Conservation (phyloP, 176 grass and related monocot species). For the Musa beccarii region DNA sequence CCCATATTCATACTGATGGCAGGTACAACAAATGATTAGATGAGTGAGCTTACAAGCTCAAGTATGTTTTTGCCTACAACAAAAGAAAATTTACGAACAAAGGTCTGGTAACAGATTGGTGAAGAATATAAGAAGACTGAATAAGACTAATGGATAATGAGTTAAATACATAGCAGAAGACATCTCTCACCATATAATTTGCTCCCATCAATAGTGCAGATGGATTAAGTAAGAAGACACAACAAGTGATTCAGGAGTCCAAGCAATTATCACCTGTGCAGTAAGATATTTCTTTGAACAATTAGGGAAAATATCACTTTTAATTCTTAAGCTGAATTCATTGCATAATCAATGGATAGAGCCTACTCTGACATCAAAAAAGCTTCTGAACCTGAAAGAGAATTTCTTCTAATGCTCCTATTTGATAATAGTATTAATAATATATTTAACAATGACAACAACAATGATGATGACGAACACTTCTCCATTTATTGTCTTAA, state of each 20-base stretch:
- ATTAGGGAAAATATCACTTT: constrained; percentile 42
- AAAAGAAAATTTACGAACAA: constrained; percentile 19
- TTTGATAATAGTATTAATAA: neutral
- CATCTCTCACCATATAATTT: constrained; percentile 42
- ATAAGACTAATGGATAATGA: constrained; percentile 11
- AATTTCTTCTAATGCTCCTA: constrained; percentile 10
- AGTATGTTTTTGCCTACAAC: constrained; percentile 40
- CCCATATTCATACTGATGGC: constrained; percentile 27
- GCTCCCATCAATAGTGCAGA: constrained; percentile 35
- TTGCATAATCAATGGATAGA: constrained; percentile 56
- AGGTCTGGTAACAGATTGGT: constrained; percentile 2
- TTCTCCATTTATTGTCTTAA: too few relatives aligned
- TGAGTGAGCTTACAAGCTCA: constrained; percentile 47
- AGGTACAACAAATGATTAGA: constrained; percentile 40
- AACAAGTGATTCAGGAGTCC: constrained; percentile 59
- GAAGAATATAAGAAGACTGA: constrained; percentile 15
- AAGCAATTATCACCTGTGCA: constrained; percentile 39
- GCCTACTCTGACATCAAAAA: constrained; percentile 27
- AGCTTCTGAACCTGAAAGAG: constrained; percentile 26
- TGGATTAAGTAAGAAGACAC: constrained; percentile 51
- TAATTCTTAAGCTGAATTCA: constrained; percentile 69
- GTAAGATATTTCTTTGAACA: constrained; percentile 52
- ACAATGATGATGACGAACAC: too few relatives aligned
- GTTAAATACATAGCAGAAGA: neutral
- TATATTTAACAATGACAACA: too few relatives aligned